Evolutionary conservation across 2,329 filamentous ascomycete genomes (phyloP), one percentile per base, ranked within the genome.

Genomic region (Leptographium procerum): DNA sequence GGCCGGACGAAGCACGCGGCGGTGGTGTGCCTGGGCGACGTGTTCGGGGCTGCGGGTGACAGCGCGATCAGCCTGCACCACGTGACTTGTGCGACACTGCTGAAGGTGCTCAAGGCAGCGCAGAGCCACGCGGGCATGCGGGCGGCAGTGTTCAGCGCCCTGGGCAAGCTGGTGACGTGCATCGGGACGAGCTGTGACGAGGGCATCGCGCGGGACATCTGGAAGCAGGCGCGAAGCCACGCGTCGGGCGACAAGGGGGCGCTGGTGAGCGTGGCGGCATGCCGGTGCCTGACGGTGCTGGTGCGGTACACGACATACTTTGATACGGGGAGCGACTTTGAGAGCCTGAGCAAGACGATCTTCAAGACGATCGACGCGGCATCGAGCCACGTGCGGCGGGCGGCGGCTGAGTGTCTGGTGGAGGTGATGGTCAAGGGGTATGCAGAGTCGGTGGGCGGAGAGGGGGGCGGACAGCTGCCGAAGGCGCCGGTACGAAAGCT

Each of bases 31-130:
- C 70, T 99, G 64, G 94, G 94, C 34, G 87, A 94, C 67, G 83
- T 97, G 36, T 97, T 91, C 71, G 88, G 87, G 60, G 84, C 88
- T n/a, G 92, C 92, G 2, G 94, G 94, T 57, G 94, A 97, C 70
- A 96, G 92, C 71, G 90, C 89, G 54, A 89, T 95, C 70, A 86
- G 87, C 62, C 76, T 96, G 60, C 89, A 94, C 61, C 85, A 86
- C 58, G 73, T 95, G 61, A 83, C 86, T 19, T 89, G 85, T 65
- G 80, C 83, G 13, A 82, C 84, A 6, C 73, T 95, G 56, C 66
- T 95, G 59, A 95, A 91, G 71, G 76, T 91, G 0, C 73, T 95
- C 62, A 97, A 96, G 71, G 75, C 82, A 13, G 85, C 91, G 0
- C 84, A 86, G 59, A 88, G 77, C 65, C 86, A 96, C 75, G 86